Evolutionary conservation across 371 early-diverging fungal species (phyloP).

Genomic region (Mucor plumbeus): DNA sequence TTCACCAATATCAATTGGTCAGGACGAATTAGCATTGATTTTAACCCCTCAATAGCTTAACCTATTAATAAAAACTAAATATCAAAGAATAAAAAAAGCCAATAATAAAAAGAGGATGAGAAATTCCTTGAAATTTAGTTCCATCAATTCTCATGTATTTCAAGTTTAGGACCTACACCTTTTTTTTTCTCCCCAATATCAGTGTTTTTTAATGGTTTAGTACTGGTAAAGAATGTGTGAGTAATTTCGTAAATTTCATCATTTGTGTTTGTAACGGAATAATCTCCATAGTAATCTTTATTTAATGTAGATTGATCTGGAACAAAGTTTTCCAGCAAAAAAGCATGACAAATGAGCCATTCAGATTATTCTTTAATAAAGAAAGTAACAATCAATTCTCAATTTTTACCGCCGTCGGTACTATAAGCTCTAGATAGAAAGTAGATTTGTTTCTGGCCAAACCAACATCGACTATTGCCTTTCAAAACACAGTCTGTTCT

Average conservation of each 20-base stretch:
- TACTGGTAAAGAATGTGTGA: neutral
- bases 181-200: slow-evolving; percentile 12
- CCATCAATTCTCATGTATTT: too few species aligned
- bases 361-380: slow-evolving; percentile 5
- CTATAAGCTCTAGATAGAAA: slow-evolving; percentile 18
- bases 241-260: neutral
- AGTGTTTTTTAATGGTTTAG: neutral
- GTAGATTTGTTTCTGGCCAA: neutral
- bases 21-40: slow-evolving; percentile 27
- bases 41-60: slow-evolving; percentile 3
- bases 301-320: neutral
- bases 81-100: neutral
- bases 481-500: slow-evolving; percentile 19
- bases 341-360: slow-evolving; percentile 14
- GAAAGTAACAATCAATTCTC: slow-evolving; percentile 21
- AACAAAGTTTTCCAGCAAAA: slow-evolving; percentile 28
- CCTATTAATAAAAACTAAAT: neutral
- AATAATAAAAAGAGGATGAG: neutral
- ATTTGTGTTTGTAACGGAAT: neutral
- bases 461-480: slow-evolving; percentile 5
- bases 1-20: slow-evolving; percentile 18
- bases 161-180: too few species aligned
- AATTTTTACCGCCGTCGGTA: neutral
- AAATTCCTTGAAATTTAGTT: too few species aligned
- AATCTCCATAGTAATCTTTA: slow-evolving; percentile 24